These are phyloP conservation scores for Viola odorata DNA, from an alignment of 345 rosid genomes.

Conservation along the genomic window DNA sequence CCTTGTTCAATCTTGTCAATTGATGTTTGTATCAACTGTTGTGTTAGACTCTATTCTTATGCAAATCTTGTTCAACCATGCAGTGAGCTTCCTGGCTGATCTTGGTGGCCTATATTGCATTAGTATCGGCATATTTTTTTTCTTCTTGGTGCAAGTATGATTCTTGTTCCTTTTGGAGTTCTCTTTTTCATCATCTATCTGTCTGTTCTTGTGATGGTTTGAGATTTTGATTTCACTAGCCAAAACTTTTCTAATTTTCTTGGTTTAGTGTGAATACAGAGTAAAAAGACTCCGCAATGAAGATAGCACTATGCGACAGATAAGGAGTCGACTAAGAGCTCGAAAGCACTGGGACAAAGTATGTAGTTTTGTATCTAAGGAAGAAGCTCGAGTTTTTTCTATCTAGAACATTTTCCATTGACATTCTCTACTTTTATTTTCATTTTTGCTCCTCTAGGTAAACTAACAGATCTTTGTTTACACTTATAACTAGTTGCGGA, in stretches of 20 bases:
- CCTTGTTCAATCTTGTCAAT: too few relatives aligned
- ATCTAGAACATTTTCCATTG: background rate
- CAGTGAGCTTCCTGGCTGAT: conserved; percentile 97
- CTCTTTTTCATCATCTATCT: background rate
- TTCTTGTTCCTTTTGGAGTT: conserved; percentile 7
- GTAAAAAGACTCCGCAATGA: conserved; percentile 74
- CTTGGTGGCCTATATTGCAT: conserved; percentile 98
- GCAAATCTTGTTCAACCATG: conserved; percentile 22
- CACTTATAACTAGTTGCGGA: conserved; percentile 58
- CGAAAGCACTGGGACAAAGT: conserved; percentile 84
- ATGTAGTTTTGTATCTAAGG: conserved; percentile 19
- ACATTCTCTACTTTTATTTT: background rate
- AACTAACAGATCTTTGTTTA: conserved; percentile 6
- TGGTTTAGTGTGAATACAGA: conserved; percentile 69
- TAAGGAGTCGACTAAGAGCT: conserved; percentile 74
- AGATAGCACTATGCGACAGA: conserved; percentile 59
- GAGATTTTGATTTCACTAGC: background rate
- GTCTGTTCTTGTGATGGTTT: background rate
- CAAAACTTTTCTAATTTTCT: conserved; percentile 13
- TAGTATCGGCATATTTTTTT: conserved; percentile 87
- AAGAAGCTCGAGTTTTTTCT: conserved; percentile 1
- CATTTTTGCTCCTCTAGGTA: conserved; percentile 1
- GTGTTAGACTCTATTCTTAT: background rate
- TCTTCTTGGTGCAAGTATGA: conserved; percentile 77
- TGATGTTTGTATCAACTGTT: background rate